phyloP scores from a whole-genome alignment of 148 eudicot genomes.

The Silene conica region DNA sequence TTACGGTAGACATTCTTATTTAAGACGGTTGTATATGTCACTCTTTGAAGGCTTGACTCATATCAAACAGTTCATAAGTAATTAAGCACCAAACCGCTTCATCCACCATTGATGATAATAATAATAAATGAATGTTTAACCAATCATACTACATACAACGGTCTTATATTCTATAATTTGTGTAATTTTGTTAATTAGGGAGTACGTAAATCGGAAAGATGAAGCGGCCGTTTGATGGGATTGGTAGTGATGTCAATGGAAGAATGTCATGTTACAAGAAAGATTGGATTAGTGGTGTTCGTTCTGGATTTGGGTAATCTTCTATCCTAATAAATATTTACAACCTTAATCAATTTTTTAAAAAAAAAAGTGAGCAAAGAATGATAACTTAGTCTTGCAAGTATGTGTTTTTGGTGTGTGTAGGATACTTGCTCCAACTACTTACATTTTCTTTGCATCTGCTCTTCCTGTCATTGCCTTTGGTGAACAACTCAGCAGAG shows the following conservation, averaged over 20 bases:
- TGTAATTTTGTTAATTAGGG: constrained; percentile 8
- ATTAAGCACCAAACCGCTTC: too few species aligned
- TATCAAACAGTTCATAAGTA: too few species aligned
- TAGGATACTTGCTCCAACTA: constrained; percentile 60
- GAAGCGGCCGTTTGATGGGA: constrained; percentile 43
- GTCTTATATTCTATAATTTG: too few species aligned
- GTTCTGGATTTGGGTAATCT: constrained; percentile 49
- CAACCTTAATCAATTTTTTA: neutral
- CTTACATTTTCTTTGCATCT: constrained; percentile 57
- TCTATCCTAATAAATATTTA: neutral
- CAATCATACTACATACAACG: too few species aligned
- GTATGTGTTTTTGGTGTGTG: neutral
- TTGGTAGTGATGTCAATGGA: constrained; percentile 43
- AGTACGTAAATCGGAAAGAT: constrained; percentile 23
- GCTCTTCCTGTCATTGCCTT: constrained; percentile 69
- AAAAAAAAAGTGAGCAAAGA: too few species aligned
- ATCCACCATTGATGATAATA: too few species aligned
- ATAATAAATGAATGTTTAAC: too few species aligned
- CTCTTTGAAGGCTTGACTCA: too few species aligned
- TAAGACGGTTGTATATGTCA: too few species aligned
- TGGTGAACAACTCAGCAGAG: constrained; percentile 58
- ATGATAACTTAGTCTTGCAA: too few species aligned
- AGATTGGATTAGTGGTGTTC: constrained; percentile 52
- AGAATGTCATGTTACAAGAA: constrained; percentile 53
- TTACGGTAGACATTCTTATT: too few species aligned